phyloP scores from a whole-genome alignment of 1,284 basidiomycete genomes.

The Marasmius oreades region DNA sequence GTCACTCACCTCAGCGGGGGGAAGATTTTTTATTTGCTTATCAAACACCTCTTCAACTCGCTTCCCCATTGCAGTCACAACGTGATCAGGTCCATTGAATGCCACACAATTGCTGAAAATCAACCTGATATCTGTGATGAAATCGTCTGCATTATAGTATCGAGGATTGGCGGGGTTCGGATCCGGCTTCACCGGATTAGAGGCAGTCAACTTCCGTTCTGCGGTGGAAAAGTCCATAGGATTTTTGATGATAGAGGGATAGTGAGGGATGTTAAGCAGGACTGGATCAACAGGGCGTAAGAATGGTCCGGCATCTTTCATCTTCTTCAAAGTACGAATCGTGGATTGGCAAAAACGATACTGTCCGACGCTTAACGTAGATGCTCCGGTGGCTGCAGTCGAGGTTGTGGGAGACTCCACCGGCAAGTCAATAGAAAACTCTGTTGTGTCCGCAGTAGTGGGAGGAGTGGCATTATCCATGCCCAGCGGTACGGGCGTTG shows the following conservation, averaged over 20 bases:
- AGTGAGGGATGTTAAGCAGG: constrained; percentile 89
- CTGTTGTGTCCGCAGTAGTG: not conserved
- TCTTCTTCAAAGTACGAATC: constrained; percentile 82
- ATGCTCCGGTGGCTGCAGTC: constrained; percentile 26
- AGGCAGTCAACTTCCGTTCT: constrained; percentile 81
- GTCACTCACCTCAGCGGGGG: constrained; percentile 68
- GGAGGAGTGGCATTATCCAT: constrained; percentile 23
- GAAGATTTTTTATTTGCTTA: constrained; percentile 83
- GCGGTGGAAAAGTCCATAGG: constrained; percentile 98
- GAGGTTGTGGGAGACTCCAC: not conserved
- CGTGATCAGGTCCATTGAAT: constrained; percentile 93
- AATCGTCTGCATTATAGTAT: constrained; percentile 74
- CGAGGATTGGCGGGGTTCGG: constrained; percentile 65
- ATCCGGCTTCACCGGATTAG: constrained; percentile 77
- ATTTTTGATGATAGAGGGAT: constrained; percentile 80
- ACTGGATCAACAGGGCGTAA: constrained; percentile 89
- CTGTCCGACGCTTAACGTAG: constrained; percentile 60
- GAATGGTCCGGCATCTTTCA: constrained; percentile 84
- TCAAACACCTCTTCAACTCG: constrained; percentile 85
- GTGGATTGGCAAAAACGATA: constrained; percentile 81
- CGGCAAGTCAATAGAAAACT: constrained; percentile 13
- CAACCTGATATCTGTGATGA: constrained; percentile 77
- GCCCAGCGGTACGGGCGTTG: constrained; percentile 33
- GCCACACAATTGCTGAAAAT: constrained; percentile 87
- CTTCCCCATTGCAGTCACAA: constrained; percentile 76